phyloP scores from a whole-genome alignment of 495 filamentous ascomycete genomes.

The Chaetomium tenue region DNA sequence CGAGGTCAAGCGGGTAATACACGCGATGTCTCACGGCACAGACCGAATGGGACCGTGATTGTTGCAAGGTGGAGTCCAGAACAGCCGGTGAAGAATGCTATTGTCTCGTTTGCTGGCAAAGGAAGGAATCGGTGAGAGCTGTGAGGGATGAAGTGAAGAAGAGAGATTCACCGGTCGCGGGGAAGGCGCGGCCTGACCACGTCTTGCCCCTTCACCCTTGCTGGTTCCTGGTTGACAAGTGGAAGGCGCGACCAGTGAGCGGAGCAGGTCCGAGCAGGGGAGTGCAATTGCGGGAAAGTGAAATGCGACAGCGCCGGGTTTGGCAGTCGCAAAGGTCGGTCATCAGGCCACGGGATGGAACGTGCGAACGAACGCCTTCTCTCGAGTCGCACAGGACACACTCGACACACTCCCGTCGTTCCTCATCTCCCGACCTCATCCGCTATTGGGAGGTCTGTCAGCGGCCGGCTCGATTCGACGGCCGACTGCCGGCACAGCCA shows the following conservation, averaged over 20 bases:
- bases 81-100: conserved; percentile 29
- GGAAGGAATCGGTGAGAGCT: conserved; percentile 36
- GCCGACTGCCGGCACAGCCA: neutral
- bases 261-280: conserved; percentile 4
- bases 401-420: too few relatives aligned
- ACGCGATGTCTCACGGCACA: conserved; percentile 30
- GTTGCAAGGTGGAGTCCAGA: conserved; percentile 31
- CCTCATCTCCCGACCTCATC: neutral
- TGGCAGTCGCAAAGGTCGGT: neutral
- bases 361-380: neutral
- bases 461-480: neutral
- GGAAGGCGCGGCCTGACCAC: conserved; percentile 31
- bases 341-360: conserved; percentile 4
- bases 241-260: conserved; percentile 18
- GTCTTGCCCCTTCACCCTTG: conserved; percentile 18
- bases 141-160: conserved; percentile 34
- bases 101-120: conserved; percentile 28
- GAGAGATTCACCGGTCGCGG: conserved; percentile 38
- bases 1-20: conserved; percentile 14
- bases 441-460: neutral
- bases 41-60: conserved; percentile 21
- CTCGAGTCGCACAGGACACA: neutral
- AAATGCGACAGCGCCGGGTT: conserved; percentile 18
- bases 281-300: conserved; percentile 13
- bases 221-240: conserved; percentile 19